Conservation (phyloP, 495 filamentous ascomycete species). For the Tuber microsphaerosporum region DNA sequence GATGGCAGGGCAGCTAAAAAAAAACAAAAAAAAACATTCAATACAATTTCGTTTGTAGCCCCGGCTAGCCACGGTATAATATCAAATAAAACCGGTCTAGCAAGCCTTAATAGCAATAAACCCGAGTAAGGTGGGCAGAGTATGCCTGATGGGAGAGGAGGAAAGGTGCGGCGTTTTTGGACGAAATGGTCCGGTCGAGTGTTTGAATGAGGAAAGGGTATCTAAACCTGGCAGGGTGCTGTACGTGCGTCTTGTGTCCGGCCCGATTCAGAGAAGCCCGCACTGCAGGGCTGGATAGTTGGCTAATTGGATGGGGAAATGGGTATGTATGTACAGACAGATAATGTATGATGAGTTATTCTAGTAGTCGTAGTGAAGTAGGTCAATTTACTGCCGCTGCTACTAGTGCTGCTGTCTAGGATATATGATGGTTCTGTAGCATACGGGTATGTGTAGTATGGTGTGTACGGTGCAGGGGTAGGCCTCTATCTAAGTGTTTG, state of each 20-base stretch:
- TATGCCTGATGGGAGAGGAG: not conserved
- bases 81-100: not conserved
- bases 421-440: not conserved
- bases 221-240: not conserved
- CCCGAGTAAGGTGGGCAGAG: not conserved
- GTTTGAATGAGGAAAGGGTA: not conserved
- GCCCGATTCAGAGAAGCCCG: not conserved
- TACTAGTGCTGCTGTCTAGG: not conserved
- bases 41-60: not conserved
- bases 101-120: not conserved
- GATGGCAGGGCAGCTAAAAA: not conserved
- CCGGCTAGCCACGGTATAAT: not conserved
- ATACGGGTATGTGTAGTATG: not conserved
- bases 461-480: not conserved
- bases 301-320: not conserved
- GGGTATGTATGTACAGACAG: not conserved
- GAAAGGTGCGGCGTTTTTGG: not conserved
- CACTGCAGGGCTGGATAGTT: not conserved
- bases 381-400: not conserved
- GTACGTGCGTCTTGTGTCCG: not conserved
- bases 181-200: not conserved
- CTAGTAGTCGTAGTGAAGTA: not conserved
- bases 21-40: not conserved
- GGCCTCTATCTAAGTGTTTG: not conserved
- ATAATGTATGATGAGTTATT: not conserved